phyloP scores from a whole-genome alignment of 257 asterid species.

The Craterostigma plantagineum region DNA sequence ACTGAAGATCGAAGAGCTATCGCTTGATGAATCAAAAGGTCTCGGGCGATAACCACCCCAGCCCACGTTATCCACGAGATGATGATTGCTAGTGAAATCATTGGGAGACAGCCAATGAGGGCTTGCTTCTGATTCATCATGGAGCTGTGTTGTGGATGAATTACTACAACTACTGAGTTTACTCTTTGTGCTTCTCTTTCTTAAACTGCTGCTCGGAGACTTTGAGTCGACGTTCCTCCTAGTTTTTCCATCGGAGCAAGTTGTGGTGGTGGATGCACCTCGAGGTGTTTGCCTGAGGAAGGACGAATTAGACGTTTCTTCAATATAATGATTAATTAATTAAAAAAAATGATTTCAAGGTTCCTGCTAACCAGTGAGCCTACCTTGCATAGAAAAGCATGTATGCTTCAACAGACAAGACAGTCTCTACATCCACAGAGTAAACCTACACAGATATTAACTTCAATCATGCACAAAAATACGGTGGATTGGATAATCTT shows the following conservation, averaged over 20 bases:
- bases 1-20: conserved; percentile 43
- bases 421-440: conserved; percentile 19
- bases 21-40: conserved; percentile 25
- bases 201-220: conserved; percentile 6
- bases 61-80: conserved; percentile 10
- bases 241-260: too few relatives aligned
- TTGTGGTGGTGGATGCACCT: too few relatives aligned
- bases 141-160: too few relatives aligned
- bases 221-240: neutral
- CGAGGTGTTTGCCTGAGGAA: too few relatives aligned
- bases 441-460: conserved; percentile 22
- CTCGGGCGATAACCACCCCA: conserved; percentile 12
- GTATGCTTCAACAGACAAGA: conserved; percentile 25
- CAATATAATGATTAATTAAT: too few relatives aligned
- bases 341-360: too few relatives aligned
- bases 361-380: neutral
- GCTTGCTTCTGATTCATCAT: neutral
- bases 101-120: conserved; percentile 7
- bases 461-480: too few relatives aligned
- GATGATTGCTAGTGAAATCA: conserved; percentile 3
- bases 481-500: too few relatives aligned
- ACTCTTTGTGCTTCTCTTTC: conserved; percentile 10
- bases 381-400: conserved; percentile 33
- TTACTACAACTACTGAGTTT: conserved; percentile 1
- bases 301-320: too few relatives aligned